Conservation (phyloP, 2,329 filamentous ascomycete species). For the Neopestalotiopsis clavispora region DNA sequence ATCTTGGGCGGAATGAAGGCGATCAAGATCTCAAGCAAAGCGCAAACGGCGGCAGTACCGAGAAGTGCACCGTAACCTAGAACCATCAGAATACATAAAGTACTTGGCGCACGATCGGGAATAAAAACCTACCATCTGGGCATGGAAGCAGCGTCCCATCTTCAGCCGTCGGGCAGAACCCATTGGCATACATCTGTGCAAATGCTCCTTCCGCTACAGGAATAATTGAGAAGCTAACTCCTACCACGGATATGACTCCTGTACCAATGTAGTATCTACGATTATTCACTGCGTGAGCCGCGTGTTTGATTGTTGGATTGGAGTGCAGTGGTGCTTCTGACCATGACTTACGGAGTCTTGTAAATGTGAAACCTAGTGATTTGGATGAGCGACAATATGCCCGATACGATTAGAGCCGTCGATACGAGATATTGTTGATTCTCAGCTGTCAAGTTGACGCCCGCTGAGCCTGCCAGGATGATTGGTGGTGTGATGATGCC, state of each 20-base stretch:
- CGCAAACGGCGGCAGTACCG: conserved; percentile 70
- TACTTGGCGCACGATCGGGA: conserved; percentile 63
- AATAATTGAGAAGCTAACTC: conserved; percentile 79
- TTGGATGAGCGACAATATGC: conserved; percentile 75
- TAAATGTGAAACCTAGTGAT: conserved; percentile 78
- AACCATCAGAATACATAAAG: background rate
- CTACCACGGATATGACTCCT: conserved; percentile 79
- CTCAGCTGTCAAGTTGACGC: conserved; percentile 65
- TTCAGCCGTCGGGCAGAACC: conserved; percentile 64
- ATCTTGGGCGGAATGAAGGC: conserved; percentile 74
- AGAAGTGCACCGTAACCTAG: conserved; percentile 70
- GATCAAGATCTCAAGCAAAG: conserved; percentile 73
- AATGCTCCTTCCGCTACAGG: conserved; percentile 75
- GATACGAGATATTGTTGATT: conserved; percentile 80
- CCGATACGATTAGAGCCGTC: conserved; percentile 78
- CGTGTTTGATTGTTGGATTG: background rate
- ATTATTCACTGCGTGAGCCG: background rate
- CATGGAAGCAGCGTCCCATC: conserved; percentile 74
- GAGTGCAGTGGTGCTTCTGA: background rate
- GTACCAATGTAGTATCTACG: conserved; percentile 76
- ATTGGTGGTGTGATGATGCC: conserved; percentile 80
- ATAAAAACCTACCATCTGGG: conserved; percentile 75
- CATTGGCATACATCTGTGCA: conserved; percentile 77
- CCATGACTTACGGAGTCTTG: conserved; percentile 58
- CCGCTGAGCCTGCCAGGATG: conserved; percentile 65